phyloP scores from a whole-genome alignment of 2,329 filamentous ascomycete species.

The Plenodomus lindquistii region DNA sequence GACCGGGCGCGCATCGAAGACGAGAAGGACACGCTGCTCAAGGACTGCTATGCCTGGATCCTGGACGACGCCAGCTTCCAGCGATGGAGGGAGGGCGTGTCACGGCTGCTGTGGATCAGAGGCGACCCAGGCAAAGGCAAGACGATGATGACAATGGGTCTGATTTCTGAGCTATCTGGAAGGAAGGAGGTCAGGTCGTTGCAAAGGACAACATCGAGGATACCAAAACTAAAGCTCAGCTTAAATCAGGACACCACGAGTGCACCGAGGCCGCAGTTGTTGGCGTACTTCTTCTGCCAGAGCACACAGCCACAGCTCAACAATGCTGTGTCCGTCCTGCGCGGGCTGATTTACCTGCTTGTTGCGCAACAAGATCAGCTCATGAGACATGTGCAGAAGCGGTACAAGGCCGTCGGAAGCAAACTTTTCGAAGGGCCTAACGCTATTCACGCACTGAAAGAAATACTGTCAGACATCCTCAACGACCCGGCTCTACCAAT shows the following conservation, averaged over 20 bases:
- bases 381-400: constrained; percentile 7
- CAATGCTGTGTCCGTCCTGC: constrained; percentile 47
- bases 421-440: constrained; percentile 11
- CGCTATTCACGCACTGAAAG: constrained; percentile 9
- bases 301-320: constrained; percentile 42
- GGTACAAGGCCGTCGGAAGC: constrained; percentile 3
- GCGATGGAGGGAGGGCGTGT: constrained; percentile 18
- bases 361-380: constrained; percentile 24
- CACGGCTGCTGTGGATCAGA: constrained; percentile 43
- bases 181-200: constrained; percentile 31
- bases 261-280: background rate
- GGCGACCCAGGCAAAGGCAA: constrained; percentile 42
- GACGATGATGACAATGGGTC: constrained; percentile 43
- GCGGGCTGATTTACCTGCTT: constrained; percentile 51
- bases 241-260: no score
- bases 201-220: no score
- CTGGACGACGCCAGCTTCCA: constrained; percentile 18
- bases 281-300: constrained; percentile 45
- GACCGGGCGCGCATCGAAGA: constrained; percentile 16
- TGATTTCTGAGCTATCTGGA: constrained; percentile 12
- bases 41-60: constrained; percentile 9
- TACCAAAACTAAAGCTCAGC: no score
- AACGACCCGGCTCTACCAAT: constrained; percentile 26
- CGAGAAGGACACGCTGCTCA: constrained; percentile 14
- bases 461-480: constrained; percentile 49